Evolutionary conservation across 2,329 filamentous ascomycete genomes (phyloP).

Genomic region (Xylogone sp.): DNA sequence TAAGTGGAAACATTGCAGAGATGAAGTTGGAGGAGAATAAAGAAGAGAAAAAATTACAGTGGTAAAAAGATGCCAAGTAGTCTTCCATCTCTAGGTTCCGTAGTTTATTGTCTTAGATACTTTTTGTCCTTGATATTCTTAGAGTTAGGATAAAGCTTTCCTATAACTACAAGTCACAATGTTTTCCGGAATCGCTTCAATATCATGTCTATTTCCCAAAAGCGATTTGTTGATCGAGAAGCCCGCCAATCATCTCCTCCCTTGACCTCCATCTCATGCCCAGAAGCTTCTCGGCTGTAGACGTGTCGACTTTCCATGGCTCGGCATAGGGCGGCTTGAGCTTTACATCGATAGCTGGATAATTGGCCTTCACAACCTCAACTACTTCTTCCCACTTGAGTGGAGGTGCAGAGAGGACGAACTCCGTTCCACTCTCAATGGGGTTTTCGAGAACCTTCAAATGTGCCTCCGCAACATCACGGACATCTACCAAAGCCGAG

Average conservation of each 20-base stretch:
- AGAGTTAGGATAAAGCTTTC: no score
- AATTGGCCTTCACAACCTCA: slow-evolving; percentile 5
- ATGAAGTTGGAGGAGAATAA: not conserved
- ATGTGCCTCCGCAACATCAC: slow-evolving; percentile 11
- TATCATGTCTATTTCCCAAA: not conserved
- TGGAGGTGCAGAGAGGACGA: not conserved
- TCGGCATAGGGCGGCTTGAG: not conserved
- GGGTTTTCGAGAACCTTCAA: slow-evolving; percentile 1
- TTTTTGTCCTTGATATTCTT: no score
- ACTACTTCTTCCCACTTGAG: slow-evolving; percentile 5
- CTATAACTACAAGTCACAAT: no score
- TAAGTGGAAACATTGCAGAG: not conserved
- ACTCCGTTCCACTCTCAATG: slow-evolving; percentile 2
- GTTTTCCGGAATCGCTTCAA: no score
- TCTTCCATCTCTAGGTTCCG: no score
- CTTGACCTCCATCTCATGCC: slow-evolving; percentile 6
- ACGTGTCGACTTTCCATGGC: not conserved
- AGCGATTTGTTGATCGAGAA: slow-evolving; percentile 10
- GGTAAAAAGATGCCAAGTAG: no score
- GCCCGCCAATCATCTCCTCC: slow-evolving; percentile 5
- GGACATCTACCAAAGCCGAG: slow-evolving; percentile 2
- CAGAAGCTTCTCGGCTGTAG: slow-evolving; percentile 8
- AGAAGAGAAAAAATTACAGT: not conserved
- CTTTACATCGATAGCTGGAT: slow-evolving; percentile 1
- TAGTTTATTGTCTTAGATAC: no score